Evolutionary conservation across 495 filamentous ascomycete genomes (phyloP), one percentile per base, ranked within the genome.

Genomic region (Penicillium atrosanguineum): DNA sequence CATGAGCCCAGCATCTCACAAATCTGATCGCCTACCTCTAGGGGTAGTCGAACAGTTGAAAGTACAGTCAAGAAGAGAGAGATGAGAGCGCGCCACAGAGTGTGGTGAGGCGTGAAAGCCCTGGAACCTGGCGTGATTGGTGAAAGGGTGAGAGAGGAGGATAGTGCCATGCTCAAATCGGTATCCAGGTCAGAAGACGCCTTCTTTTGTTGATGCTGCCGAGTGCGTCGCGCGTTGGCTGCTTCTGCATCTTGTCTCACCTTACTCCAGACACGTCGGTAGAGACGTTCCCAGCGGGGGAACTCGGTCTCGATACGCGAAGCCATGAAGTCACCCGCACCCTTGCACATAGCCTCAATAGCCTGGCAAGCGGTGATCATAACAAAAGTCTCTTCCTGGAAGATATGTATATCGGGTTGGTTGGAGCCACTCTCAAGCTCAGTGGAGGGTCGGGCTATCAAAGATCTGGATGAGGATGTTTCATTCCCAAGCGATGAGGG

Each of bases 251-350:
- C 74, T 40, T 68, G 41, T 25, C 68, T 63, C 19, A 76, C 74
- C 44, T 62, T 73, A 5, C 65, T 54, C 73, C 73, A 77, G 14
- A 62, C 65, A 3, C 67, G 67, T 7, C 54, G 60, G 59, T 77
- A 79, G 0, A 82, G 55, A 23, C 69, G 69, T n/a, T 68, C 61
- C 60, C 87, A 60, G 58, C 79, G 62, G 34, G 73, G 68, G 84
- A 90, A 96, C 48, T 88, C 85, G 4, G 75, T 77, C 65, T 83
- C 82, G 21, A 94, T 79, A 23, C 93, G 74, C 0, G 76, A 81
- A 16, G 73, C 73, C 68, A 97, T 80, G 70, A 97, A 98, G 50
- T 93, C 87, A 0, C 92, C 92, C 0, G 89, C 90, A 12, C 77
- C 56, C 43, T 61, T 63, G 64, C 70, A 73, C 48, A 96, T 76